These are phyloP conservation scores for Debaryomyces castellii DNA, from an alignment of 805 yeast genomes.

Conservation along the genomic window DNA sequence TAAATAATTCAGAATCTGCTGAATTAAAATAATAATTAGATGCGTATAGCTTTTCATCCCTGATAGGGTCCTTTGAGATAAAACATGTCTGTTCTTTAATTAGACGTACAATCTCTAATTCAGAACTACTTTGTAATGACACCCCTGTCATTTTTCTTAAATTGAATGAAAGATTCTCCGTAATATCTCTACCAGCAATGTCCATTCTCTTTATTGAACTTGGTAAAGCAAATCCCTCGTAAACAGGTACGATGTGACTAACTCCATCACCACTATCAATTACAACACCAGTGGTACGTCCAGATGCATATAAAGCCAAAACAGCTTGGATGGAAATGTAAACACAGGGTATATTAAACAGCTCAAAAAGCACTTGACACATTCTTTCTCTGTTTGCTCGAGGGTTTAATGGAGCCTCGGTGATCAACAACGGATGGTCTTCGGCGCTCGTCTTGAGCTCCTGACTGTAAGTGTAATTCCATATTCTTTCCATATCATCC, in stretches of 20 bases:
- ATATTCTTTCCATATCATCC: constrained; percentile 93
- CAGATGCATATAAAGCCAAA: constrained; percentile 80
- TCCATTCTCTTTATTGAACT: constrained; percentile 72
- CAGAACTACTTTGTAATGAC: constrained; percentile 66
- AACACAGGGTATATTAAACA: constrained; percentile 73
- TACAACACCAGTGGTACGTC: constrained; percentile 87
- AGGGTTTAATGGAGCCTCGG: constrained; percentile 89
- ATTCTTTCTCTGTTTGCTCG: constrained; percentile 54
- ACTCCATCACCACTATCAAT: constrained; percentile 95
- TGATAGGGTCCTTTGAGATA: constrained; percentile 54
- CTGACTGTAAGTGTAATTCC: constrained; percentile 66
- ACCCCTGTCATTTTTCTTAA: constrained; percentile 66
- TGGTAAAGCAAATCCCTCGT: constrained; percentile 81
- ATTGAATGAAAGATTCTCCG: constrained; percentile 68
- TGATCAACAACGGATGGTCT: constrained; percentile 83
- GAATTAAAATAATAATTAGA: constrained; percentile 13
- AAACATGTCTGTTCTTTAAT: constrained; percentile 77
- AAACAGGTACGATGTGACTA: constrained; percentile 83
- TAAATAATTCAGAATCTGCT: constrained; percentile 23
- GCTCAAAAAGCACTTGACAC: constrained; percentile 70
- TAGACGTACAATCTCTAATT: constrained; percentile 73
- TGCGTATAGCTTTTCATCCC: constrained; percentile 53
- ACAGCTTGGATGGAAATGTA: constrained; percentile 76
- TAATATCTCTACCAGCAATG: constrained; percentile 83
- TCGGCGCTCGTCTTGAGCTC: constrained; percentile 60